phyloP scores from a whole-genome alignment of 2,329 filamentous ascomycete genomes.

The Aspergillus pseudonomiae region DNA sequence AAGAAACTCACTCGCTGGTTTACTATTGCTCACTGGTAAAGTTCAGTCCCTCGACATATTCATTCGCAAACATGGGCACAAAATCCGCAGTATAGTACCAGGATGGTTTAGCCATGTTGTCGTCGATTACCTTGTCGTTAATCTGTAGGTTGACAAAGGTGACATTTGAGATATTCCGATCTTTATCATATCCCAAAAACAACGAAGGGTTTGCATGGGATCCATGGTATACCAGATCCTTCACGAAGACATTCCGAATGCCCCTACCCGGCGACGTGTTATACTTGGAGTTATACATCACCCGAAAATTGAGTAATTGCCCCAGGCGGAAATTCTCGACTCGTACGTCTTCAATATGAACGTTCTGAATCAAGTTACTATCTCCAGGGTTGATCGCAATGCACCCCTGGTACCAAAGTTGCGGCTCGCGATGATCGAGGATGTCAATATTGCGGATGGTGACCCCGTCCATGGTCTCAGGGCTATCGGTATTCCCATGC shows the following conservation, averaged over 20 bases:
- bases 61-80: constrained; percentile 29
- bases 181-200: constrained; percentile 16
- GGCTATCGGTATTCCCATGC: constrained; percentile 37
- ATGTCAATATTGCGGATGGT: constrained; percentile 40
- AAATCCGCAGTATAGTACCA: constrained; percentile 31
- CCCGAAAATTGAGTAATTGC: constrained; percentile 38
- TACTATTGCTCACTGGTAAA: background rate
- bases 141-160: constrained; percentile 17
- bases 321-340: constrained; percentile 33
- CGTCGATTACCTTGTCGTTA: constrained; percentile 24
- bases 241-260: constrained; percentile 34
- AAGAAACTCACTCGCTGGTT: background rate
- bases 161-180: constrained; percentile 2
- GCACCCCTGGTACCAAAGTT: constrained; percentile 41
- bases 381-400: constrained; percentile 41
- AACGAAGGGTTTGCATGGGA: constrained; percentile 20
- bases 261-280: constrained; percentile 37
- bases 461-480: constrained; percentile 36
- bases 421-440: constrained; percentile 40
- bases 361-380: constrained; percentile 32
- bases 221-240: constrained; percentile 22
- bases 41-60: constrained; percentile 19
- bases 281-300: constrained; percentile 40
- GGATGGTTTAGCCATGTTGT: constrained; percentile 30
- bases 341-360: constrained; percentile 21